phyloP scores from a whole-genome alignment of 2,329 filamentous ascomycete genomes.

The Sporothrix luriei region DNA sequence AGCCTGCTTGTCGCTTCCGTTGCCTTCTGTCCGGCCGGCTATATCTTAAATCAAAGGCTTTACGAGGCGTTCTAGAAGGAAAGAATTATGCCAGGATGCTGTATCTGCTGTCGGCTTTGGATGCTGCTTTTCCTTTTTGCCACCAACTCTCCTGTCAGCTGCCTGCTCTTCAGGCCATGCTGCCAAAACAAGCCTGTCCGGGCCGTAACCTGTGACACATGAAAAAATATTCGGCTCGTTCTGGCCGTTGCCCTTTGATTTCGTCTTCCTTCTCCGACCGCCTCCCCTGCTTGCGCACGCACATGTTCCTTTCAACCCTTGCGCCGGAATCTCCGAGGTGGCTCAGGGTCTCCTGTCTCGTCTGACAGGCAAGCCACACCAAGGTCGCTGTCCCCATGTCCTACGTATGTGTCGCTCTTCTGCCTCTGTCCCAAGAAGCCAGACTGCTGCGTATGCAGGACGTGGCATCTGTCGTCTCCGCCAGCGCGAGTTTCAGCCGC shows the following conservation, averaged over 20 bases:
- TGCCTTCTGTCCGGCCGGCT: constrained; percentile 1
- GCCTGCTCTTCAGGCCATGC: constrained; percentile 4
- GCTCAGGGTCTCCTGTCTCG: neutral
- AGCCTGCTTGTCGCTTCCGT: neutral
- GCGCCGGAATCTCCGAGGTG: constrained; percentile 13
- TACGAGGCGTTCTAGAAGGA: constrained; percentile 15
- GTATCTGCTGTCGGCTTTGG: neutral
- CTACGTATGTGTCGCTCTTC: neutral
- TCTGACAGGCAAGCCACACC: constrained; percentile 5
- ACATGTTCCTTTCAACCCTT: neutral
- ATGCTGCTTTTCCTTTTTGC: neutral
- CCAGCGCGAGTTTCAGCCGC: constrained; percentile 23
- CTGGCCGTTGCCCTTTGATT: neutral
- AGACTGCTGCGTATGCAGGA: neutral
- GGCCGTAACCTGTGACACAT: neutral
- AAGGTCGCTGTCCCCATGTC: neutral
- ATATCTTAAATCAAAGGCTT: neutral
- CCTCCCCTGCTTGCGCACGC: constrained; percentile 7
- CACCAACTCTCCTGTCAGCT: neutral
- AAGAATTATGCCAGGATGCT: constrained; percentile 9
- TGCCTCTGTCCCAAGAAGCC: neutral
- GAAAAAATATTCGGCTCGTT: neutral
- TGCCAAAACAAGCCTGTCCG: neutral
- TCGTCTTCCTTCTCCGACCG: neutral
- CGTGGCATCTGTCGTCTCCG: neutral